A percentile compares a stretch with the other conserved stretches of the same genome.
Evolutionary conservation across 345 rosid genomes (phyloP).

Genomic region (Sonneratia alba): DNA sequence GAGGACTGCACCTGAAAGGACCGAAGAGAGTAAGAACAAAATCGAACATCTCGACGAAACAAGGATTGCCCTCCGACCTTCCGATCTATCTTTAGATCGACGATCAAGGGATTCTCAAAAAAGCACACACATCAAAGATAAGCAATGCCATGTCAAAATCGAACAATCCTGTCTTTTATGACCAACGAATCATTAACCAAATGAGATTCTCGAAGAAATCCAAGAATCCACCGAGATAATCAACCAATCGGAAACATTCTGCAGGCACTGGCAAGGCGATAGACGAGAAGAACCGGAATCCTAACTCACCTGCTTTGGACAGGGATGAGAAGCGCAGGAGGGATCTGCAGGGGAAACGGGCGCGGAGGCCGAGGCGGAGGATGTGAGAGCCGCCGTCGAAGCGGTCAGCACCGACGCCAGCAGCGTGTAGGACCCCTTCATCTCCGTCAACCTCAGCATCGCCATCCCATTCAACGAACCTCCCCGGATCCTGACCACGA

Average conservation of each 20-base stretch:
- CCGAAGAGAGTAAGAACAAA: background rate
- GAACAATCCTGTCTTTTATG: background rate
- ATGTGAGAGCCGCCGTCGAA: constrained; percentile 26
- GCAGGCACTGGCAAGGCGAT: background rate
- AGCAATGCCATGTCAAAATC: background rate
- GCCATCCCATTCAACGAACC: constrained; percentile 10
- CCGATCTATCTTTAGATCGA: background rate
- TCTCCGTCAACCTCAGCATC: constrained; percentile 2
- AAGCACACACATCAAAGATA: too few relatives aligned
- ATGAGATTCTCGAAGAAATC: background rate
- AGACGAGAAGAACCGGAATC: background rate
- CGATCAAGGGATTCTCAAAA: background rate
- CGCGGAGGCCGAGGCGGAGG: constrained; percentile 23
- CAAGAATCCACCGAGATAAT: background rate
- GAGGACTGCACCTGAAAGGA: constrained; percentile 17
- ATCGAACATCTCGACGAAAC: background rate
- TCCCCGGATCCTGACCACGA: constrained; percentile 22
- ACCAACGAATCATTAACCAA: background rate
- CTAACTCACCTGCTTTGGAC: constrained; percentile 14
- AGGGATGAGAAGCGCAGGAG: background rate
- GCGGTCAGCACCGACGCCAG: constrained; percentile 29
- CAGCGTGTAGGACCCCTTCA: constrained; percentile 28
- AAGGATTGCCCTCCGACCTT: background rate
- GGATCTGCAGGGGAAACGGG: background rate
- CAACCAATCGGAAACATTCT: background rate